Evolutionary conservation across 2,329 filamentous ascomycete genomes (phyloP).

Genomic region (Talaromyces piceae): DNA sequence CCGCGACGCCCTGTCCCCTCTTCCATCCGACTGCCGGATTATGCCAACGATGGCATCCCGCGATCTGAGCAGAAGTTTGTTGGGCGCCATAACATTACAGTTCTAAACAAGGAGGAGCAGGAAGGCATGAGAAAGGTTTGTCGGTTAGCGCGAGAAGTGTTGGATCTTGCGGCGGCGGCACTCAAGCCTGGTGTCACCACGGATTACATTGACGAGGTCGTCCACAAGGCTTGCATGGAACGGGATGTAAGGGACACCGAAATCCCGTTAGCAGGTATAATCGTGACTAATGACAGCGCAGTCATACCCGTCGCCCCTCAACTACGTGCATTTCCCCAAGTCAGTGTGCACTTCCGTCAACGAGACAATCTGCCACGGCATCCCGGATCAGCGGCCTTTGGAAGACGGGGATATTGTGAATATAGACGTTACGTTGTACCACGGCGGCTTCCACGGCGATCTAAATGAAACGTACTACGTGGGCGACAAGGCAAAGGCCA

Average conservation of each 20-base stretch:
- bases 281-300: constrained; percentile 29
- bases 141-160: constrained; percentile 74
- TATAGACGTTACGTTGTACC: constrained; percentile 90
- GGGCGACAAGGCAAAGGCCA: constrained; percentile 73
- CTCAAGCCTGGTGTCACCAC: constrained; percentile 88
- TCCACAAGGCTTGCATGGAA: constrained; percentile 91
- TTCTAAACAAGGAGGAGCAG: constrained; percentile 71
- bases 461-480: constrained; percentile 99
- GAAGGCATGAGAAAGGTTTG: constrained; percentile 93
- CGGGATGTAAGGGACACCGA: constrained; percentile 63
- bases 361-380: constrained; percentile 98
- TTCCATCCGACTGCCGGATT: constrained; percentile 77
- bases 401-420: constrained; percentile 94
- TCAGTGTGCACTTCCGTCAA: constrained; percentile 95
- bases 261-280: constrained; percentile 10
- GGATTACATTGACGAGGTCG: constrained; percentile 88
- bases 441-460: constrained; percentile 91
- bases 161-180: constrained; percentile 82
- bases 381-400: constrained; percentile 81
- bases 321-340: constrained; percentile 95
- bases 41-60: constrained; percentile 74
- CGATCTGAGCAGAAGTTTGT: constrained; percentile 57
- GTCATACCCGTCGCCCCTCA: constrained; percentile 91
- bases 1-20: constrained; percentile 65
- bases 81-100: constrained; percentile 71